These are phyloP conservation scores for Cyclotella kingstonii DNA, from an alignment of 108 stramenopile species.

Conservation along the genomic window DNA sequence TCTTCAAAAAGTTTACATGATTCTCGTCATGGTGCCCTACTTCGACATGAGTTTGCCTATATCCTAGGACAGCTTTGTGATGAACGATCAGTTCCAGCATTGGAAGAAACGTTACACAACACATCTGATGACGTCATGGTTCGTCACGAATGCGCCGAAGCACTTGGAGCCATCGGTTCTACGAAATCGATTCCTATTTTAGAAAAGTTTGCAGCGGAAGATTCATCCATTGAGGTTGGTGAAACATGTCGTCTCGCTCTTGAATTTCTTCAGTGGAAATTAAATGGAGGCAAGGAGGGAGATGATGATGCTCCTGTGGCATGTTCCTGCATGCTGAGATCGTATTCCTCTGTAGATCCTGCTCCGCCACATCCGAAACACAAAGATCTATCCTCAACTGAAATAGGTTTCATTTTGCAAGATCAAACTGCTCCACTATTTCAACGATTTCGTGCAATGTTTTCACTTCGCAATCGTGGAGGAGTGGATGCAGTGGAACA, in stretches of 20 bases:
- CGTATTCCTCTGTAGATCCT: slow-evolving; percentile 83
- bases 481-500: slow-evolving; percentile 76
- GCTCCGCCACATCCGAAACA: slow-evolving; percentile 83
- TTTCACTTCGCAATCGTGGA: slow-evolving; percentile 92
- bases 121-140: slow-evolving; percentile 90
- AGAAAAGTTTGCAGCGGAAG: slow-evolving; percentile 26
- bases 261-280: slow-evolving; percentile 75
- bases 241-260: slow-evolving; percentile 91
- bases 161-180: slow-evolving; percentile 82
- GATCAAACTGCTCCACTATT: slow-evolving; percentile 75
- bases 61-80: slow-evolving; percentile 95
- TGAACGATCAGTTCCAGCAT: slow-evolving; percentile 49
- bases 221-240: slow-evolving; percentile 76
- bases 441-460: slow-evolving; percentile 97
- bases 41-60: slow-evolving; percentile 98
- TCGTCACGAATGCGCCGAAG: slow-evolving; percentile 97
- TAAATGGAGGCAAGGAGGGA: slow-evolving; percentile 30
- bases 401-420: slow-evolving; percentile 70
- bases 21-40: slow-evolving; percentile 72
- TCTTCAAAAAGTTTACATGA: slow-evolving; percentile 51
- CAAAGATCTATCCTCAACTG: slow-evolving; percentile 37
- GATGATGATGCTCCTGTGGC: slow-evolving; percentile 48
- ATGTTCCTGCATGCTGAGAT: slow-evolving; percentile 85
- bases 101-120: slow-evolving; percentile 48
- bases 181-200: slow-evolving; percentile 43